Conservation (phyloP, 768 basidiomycete genomes). For the Naganishia antarctica region DNA sequence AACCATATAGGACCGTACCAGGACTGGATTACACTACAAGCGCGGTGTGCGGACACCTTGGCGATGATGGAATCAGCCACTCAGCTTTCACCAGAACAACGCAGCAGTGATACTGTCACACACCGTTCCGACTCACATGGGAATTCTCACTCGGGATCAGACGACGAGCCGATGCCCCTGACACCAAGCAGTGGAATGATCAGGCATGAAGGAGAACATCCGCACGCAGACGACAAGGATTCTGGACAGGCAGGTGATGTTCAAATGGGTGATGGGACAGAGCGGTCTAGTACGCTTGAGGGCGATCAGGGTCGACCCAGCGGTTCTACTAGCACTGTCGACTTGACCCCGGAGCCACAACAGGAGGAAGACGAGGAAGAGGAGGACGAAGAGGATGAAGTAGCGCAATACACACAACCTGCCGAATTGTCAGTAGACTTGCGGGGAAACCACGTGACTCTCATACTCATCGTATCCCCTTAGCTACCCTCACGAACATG, state of each 20-base stretch:
- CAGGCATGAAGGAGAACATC: background rate
- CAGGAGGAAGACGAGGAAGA: background rate
- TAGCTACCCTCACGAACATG: conserved; percentile 45
- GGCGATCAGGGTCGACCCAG: background rate
- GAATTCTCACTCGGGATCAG: background rate
- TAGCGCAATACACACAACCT: conserved; percentile 29
- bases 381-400: conserved; percentile 13
- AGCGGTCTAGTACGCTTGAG: background rate
- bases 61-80: background rate
- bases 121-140: background rate
- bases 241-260: background rate
- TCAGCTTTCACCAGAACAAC: background rate
- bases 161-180: background rate
- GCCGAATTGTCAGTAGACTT: conserved; percentile 30
- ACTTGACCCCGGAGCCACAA: background rate
- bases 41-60: background rate
- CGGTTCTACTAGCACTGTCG: background rate
- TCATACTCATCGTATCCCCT: too few species aligned
- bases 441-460: background rate
- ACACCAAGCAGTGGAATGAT: conserved; percentile 18
- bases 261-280: background rate
- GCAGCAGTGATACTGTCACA: background rate
- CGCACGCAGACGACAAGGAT: background rate
- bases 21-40: background rate
- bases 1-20: too few species aligned